Evolutionary conservation across 1,284 basidiomycete species (phyloP).

Genomic region (Cystobasidiaceae sp.): DNA sequence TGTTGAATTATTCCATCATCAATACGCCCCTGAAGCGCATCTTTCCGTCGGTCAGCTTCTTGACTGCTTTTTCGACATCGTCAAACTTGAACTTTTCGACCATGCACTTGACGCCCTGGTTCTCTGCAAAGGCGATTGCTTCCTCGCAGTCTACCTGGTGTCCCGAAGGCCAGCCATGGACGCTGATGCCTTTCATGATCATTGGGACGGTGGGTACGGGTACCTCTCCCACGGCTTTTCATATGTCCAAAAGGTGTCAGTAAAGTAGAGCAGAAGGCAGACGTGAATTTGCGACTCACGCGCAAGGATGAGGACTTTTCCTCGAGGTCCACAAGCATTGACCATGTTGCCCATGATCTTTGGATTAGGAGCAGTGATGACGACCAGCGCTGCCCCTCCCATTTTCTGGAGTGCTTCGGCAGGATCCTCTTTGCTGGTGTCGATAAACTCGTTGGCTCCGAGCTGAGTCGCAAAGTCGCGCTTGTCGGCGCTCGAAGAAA

Average conservation of each 20-base stretch:
- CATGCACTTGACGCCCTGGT: conserved; percentile 43
- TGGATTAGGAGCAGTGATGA: conserved; percentile 46
- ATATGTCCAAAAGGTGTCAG: neutral
- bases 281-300: neutral
- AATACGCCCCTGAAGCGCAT: conserved; percentile 47
- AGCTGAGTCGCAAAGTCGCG: conserved; percentile 46
- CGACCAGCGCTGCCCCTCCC: conserved; percentile 47
- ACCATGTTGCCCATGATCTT: conserved; percentile 45
- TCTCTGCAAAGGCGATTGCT: conserved; percentile 17
- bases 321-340: conserved; percentile 45
- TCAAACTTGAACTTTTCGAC: conserved; percentile 47
- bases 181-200: conserved; percentile 45
- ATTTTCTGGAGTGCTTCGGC: conserved; percentile 47
- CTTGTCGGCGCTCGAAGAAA: conserved; percentile 46
- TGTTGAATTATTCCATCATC: too few relatives aligned
- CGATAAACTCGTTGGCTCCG: conserved; percentile 49
- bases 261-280: neutral
- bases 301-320: conserved; percentile 45
- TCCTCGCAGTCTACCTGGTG: conserved; percentile 31
- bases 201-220: conserved; percentile 41
- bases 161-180: conserved; percentile 48
- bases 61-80: conserved; percentile 47
- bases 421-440: conserved; percentile 39
- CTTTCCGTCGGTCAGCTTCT: conserved; percentile 45
- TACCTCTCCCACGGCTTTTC: conserved; percentile 28